Evolutionary conservation across 768 basidiomycete species (phyloP), one percentile per base, ranked within the genome.

Genomic region (Lactarius pseudohatsudake): DNA sequence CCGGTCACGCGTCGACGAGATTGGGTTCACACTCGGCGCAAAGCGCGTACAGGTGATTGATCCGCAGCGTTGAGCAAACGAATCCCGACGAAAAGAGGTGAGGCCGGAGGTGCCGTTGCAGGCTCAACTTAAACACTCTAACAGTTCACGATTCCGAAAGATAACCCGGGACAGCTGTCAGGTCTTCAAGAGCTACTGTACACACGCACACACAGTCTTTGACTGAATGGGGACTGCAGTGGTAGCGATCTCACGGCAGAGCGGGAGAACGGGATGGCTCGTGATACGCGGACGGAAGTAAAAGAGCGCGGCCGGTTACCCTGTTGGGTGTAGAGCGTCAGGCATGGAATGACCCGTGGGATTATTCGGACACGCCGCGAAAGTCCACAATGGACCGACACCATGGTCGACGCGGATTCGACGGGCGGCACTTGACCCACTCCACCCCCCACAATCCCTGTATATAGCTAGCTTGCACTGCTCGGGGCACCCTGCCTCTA

Each of bases 381-480:
- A 34, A 16, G 43, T 61, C 34, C 15, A 61, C 28, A 47, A 47
- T 30, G 59, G 15, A 34, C 59, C 59, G 59, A 32, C 30, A 61
- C 4, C 5, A 22, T 50, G 43, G 47, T 61, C 47, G 47, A 61
- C 28, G 34, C 34, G 8, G 34, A 5, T 26, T 47, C 60, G 47
- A 22, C 34, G 36, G 13, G 47, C 22, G 47, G 60, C 47, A 26
- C 43, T 50, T 61, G 22, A 34, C 34, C 60, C 50, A 50, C 45
- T 7, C 28, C 20, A 56, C 55, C 38, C 15, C 15, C 38, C 38
- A 40, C 11, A 40, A n/a, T 9, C 5, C 11, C 28, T 10, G 16
- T 34, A 56, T 56, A 32, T 30, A 30, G 28, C 32, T 56, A 56
- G 18, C 32, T 32, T 56, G 16, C 32, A 56, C 32, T 18, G 55